Conservation (phyloP, 2,329 filamentous ascomycete genomes). For the Blastomyces gilchristii region DNA sequence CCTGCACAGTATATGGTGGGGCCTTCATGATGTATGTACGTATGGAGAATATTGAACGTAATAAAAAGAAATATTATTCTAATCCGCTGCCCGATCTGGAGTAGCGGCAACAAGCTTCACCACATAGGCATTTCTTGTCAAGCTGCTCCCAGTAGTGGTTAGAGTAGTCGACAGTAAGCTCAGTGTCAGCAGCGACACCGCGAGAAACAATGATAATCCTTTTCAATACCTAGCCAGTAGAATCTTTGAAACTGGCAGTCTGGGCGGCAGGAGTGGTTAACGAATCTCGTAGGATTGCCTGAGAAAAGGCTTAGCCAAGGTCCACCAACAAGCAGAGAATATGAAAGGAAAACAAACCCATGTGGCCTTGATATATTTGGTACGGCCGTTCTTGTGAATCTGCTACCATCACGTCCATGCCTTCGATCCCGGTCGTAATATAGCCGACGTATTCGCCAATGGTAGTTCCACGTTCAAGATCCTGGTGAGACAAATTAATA, state of each 20-base stretch:
- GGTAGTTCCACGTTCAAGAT: slow-evolving; percentile 44
- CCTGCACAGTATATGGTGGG: neutral
- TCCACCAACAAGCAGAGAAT: neutral
- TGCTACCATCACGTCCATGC: slow-evolving; percentile 47
- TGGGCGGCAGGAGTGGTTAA: slow-evolving; percentile 49
- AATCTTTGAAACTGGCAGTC: slow-evolving; percentile 50
- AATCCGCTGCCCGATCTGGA: neutral
- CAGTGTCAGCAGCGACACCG: slow-evolving; percentile 43
- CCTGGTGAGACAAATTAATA: slow-evolving; percentile 16
- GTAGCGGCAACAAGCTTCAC: slow-evolving; percentile 40
- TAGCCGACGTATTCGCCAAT: slow-evolving; percentile 49
- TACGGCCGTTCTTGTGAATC: slow-evolving; percentile 33
- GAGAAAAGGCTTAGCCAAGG: neutral
- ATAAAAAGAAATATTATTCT: neutral
- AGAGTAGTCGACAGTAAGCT: slow-evolving; percentile 51
- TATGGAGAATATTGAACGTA: neutral
- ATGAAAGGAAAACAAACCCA: slow-evolving; percentile 19
- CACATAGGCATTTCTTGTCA: slow-evolving; percentile 47
- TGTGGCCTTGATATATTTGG: slow-evolving; percentile 48
- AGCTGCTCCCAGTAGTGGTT: slow-evolving; percentile 48
- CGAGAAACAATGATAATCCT: slow-evolving; percentile 47
- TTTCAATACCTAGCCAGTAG: slow-evolving; percentile 46
- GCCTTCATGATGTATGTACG: too few species aligned
- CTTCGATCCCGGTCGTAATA: slow-evolving; percentile 43
- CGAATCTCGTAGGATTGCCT: slow-evolving; percentile 49